Evolutionary conservation across 2,329 filamentous ascomycete species (phyloP).

Genomic region (Lachnellula subtilissima): DNA sequence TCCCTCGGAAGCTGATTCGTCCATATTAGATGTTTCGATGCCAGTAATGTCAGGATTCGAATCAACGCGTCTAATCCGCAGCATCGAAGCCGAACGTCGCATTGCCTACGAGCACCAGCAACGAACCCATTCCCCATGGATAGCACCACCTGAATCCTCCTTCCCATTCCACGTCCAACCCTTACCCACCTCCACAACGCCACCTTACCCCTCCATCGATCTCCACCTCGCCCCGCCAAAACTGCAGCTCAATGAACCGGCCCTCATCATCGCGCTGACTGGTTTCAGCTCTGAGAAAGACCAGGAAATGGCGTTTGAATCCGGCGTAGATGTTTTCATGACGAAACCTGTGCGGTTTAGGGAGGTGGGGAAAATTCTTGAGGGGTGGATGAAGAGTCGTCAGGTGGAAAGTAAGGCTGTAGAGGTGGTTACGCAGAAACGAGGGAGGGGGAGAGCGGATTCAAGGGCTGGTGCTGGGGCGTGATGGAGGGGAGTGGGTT

Average conservation of each 20-base stretch:
- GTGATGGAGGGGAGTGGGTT: no score
- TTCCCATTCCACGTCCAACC: conserved; percentile 6
- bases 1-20: conserved; percentile 26
- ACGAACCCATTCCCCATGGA: conserved; percentile 9
- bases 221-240: conserved; percentile 31
- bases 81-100: conserved; percentile 34
- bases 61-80: conserved; percentile 43
- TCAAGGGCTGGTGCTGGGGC: no score
- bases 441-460: no score
- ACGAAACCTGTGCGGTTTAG: conserved; percentile 43
- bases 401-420: not conserved
- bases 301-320: conserved; percentile 44
- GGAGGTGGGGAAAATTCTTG: conserved; percentile 20
- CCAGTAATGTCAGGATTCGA: conserved; percentile 48
- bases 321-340: conserved; percentile 49
- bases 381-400: conserved; percentile 14
- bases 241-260: conserved; percentile 17
- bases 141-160: not conserved
- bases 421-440: no score
- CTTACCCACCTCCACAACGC: not conserved
- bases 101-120: conserved; percentile 17
- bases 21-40: conserved; percentile 46
- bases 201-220: not conserved
- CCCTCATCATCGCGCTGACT: conserved; percentile 47
- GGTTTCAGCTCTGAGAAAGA: conserved; percentile 45